Evolutionary conservation across 192 early-diverging fungal genomes (phyloP).

Genomic region (Mortierella hygrophila): DNA sequence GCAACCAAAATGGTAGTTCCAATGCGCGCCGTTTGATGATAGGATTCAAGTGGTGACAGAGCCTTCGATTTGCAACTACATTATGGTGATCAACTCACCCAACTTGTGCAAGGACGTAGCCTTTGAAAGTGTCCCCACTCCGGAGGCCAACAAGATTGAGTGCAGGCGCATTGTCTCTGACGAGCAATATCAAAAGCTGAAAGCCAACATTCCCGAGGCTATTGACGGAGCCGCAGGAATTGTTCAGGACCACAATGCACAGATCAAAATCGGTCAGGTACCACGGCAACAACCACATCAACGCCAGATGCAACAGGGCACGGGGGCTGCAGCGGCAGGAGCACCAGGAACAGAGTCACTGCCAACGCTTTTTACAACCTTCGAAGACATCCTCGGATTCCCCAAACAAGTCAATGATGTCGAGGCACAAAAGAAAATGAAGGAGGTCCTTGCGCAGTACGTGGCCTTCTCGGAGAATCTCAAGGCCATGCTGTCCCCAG

Average conservation of each 20-base stretch:
- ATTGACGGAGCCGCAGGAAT: conserved; percentile 22
- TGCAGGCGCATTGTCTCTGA: conserved; percentile 76
- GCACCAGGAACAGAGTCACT: neutral
- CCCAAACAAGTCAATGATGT: neutral
- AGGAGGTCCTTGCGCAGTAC: neutral
- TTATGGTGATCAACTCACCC: conserved; percentile 82
- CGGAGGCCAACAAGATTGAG: conserved; percentile 67
- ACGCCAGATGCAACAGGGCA: neutral
- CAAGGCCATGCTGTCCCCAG: conserved; percentile 10
- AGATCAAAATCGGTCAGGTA: conserved; percentile 14
- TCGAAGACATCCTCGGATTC: neutral
- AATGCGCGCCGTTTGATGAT: conserved; percentile 77
- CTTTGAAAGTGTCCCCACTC: conserved; percentile 58
- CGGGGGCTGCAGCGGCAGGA: neutral
- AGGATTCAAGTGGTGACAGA: conserved; percentile 78
- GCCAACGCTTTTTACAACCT: neutral
- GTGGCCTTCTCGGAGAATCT: neutral
- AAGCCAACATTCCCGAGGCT: conserved; percentile 15
- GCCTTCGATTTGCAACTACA: conserved; percentile 78
- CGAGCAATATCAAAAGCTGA: conserved; percentile 49
- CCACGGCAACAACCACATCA: neutral
- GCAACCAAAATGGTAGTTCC: conserved; percentile 66
- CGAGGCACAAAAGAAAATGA: conserved; percentile 4
- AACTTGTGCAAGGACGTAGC: conserved; percentile 75
- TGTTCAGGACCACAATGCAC: neutral